A percentile compares a stretch with the other conserved stretches of the same genome.
phyloP scores from a whole-genome alignment of 2,329 filamentous ascomycete genomes.

The Fusarium sororula region DNA sequence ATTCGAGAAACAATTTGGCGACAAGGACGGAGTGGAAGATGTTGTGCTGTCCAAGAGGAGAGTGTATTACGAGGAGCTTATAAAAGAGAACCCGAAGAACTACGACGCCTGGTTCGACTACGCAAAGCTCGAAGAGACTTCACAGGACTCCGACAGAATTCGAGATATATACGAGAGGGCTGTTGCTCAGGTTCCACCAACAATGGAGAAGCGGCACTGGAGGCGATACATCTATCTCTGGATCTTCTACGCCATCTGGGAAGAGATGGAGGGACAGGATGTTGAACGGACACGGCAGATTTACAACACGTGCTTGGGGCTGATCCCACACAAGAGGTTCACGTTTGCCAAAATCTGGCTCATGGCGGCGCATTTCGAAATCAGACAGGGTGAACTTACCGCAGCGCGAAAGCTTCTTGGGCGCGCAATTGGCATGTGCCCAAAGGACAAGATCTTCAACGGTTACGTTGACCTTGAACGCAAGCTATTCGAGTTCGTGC shows the following conservation, averaged over 20 bases:
- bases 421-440: constrained; percentile 90
- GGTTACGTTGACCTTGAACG: constrained; percentile 94
- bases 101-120: constrained; percentile 99
- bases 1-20: constrained; percentile 98
- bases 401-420: constrained; percentile 89
- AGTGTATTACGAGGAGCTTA: constrained; percentile 91
- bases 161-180: constrained; percentile 95
- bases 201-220: constrained; percentile 97
- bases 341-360: constrained; percentile 98
- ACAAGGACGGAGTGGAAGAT: constrained; percentile 91
- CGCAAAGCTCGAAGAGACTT: constrained; percentile 86
- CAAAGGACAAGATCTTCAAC: constrained; percentile 94
- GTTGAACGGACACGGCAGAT: constrained; percentile 83
- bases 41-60: constrained; percentile 94
- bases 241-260: constrained; percentile 97
- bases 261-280: constrained; percentile 87
- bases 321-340: constrained; percentile 96
- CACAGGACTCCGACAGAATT: constrained; percentile 82
- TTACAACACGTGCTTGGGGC: constrained; percentile 85
- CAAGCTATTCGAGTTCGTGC: constrained; percentile 91
- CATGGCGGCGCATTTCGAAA: constrained; percentile 90
- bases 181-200: constrained; percentile 93
- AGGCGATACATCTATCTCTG: constrained; percentile 96
- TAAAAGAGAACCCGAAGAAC: constrained; percentile 94
- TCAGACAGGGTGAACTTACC: constrained; percentile 84